Evolutionary conservation across 2,329 filamentous ascomycete species (phyloP).

Genomic region (Trichocomaceae sp.): DNA sequence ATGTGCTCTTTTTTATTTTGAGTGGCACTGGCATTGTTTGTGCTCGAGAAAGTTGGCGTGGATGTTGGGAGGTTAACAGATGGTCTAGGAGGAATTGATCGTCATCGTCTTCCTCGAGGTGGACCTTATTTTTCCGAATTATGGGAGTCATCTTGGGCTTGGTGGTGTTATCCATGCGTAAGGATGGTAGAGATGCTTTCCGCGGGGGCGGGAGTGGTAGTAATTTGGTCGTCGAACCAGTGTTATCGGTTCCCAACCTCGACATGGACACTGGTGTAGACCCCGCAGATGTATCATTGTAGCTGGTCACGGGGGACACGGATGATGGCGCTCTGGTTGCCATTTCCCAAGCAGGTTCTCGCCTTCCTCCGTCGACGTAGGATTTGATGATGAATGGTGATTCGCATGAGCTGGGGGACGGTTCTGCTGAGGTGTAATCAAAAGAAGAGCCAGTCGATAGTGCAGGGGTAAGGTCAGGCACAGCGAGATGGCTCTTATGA

Average conservation of each 20-base stretch:
- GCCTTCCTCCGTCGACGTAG: constrained; percentile 15
- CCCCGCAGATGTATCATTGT: background rate
- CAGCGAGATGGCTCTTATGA: background rate
- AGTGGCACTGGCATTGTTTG: constrained; percentile 10
- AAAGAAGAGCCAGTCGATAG: constrained; percentile 5
- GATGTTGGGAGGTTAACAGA: background rate
- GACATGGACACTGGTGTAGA: constrained; percentile 7
- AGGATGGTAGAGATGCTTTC: background rate
- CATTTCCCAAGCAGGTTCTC: constrained; percentile 22
- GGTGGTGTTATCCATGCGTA: background rate
- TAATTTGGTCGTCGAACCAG: background rate
- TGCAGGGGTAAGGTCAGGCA: constrained; percentile 12
- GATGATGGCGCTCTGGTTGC: constrained; percentile 12
- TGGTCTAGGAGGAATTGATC: background rate
- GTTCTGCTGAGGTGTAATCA: constrained; percentile 1
- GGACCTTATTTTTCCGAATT: background rate
- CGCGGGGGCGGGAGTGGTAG: background rate
- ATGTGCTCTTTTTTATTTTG: constrained; percentile 3
- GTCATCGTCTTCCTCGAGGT: background rate
- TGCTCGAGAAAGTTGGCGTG: background rate
- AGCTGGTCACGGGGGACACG: background rate
- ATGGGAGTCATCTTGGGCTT: background rate
- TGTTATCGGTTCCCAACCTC: background rate
- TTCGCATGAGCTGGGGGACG: constrained; percentile 1
- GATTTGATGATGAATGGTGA: constrained; percentile 13